Base-by-base conservation (phyloP, 345 rosid species). In the Limnanthes douglasii region DNA sequence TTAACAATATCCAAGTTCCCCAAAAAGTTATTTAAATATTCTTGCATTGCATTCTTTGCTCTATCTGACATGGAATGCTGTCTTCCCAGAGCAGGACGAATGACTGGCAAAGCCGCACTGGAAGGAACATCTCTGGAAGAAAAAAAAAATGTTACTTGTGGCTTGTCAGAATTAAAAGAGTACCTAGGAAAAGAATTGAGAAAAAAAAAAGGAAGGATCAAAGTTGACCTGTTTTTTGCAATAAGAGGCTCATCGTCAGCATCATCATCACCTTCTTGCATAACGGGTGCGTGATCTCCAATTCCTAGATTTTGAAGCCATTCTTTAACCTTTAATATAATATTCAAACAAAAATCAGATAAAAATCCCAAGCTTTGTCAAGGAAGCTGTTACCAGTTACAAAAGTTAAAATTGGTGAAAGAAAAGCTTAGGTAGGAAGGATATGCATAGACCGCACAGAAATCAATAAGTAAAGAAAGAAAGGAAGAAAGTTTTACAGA, bases 241-340 rank as follows among this genome's bases (percentile, higher is more conserved):
- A 66, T 78, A 32, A 84, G 42, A 1, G 67, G 72, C 30, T 70
- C 53, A 39, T 72, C 98, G 19, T 90, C 96, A 31, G 73, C 92
- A 45, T 67, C 75, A 32, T 90, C 93, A 48, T 75, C 92, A 14
- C 69, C 85, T 21, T 84, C 98, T 43, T 77, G 94, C 48, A 68
- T 65, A 23, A 59, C 70, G 3, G 67, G 68, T 15, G 70, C 18
- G 36, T 79, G 72, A 45, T 88, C 97, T 56, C 90, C 97, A 24
- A 88, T 73, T 77, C 95, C 97, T 68, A 88, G 93, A 79, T 84
- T 83, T 76, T 83, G 93, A 68, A 88, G 97, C 97, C 97, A 88
- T 59, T 83, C 97, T 88, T 79, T 88, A 74, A 88, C 97, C 97
- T 88, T 80, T 64, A 55, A 75, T 56, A 48, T 51, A 61, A 58